phyloP scores from a whole-genome alignment of 106 monocot species.

The Triglochin maritima region DNA sequence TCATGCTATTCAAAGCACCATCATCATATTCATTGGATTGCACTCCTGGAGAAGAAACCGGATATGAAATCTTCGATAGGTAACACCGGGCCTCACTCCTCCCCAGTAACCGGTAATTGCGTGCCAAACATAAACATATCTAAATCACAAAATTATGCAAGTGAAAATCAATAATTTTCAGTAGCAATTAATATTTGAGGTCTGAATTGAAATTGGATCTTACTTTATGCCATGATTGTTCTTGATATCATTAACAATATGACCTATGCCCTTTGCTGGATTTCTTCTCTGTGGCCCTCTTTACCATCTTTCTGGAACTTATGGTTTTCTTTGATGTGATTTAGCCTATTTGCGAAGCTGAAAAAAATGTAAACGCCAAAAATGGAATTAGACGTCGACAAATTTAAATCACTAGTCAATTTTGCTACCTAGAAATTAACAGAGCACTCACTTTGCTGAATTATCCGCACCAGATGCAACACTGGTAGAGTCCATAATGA shows the following conservation, averaged over 20 bases:
- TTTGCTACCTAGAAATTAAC: background rate
- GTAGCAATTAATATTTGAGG: background rate
- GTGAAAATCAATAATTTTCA: background rate
- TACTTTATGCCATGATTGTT: constrained; percentile 48
- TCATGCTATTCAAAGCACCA: constrained; percentile 32
- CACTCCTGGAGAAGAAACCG: constrained; percentile 50
- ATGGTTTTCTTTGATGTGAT: constrained; percentile 60
- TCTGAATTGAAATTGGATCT: background rate
- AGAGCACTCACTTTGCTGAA: background rate
- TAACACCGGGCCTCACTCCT: constrained; percentile 49
- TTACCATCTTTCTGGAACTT: constrained; percentile 52
- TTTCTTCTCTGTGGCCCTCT: constrained; percentile 9
- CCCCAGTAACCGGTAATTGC: constrained; percentile 81
- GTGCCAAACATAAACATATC: constrained; percentile 71
- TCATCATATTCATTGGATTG: constrained; percentile 35
- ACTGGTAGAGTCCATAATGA: constrained; percentile 4
- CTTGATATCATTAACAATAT: constrained; percentile 40
- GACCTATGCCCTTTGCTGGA: too few relatives aligned
- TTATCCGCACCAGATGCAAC: too few relatives aligned
- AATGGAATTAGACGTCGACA: background rate
- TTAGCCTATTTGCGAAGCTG: constrained; percentile 67
- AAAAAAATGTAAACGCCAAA: background rate
- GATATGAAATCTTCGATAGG: constrained; percentile 38
- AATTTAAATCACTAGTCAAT: background rate
- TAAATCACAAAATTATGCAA: background rate